Evolutionary conservation across 306 rosid genomes (phyloP).

Genomic region (Citrullus colocynthis): DNA sequence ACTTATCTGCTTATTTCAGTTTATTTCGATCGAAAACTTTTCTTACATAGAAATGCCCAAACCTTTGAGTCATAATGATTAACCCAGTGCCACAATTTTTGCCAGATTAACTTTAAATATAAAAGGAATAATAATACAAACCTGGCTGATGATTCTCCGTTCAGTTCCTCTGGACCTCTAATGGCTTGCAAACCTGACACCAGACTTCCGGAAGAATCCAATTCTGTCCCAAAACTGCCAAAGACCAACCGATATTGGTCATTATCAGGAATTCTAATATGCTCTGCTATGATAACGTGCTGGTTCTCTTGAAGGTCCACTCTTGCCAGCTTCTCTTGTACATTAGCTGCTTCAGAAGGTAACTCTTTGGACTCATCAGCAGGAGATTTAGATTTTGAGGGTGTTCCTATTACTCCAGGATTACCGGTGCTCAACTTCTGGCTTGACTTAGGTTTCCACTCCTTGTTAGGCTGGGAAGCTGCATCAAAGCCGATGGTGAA

Average conservation of each 20-base stretch:
- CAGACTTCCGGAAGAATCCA: slow-evolving; percentile 36
- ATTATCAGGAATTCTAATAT: slow-evolving; percentile 73
- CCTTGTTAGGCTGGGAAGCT: slow-evolving; percentile 79
- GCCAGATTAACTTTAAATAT: neutral
- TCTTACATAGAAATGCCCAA: neutral
- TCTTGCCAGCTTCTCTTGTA: slow-evolving; percentile 49
- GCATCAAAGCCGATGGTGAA: slow-evolving; percentile 27
- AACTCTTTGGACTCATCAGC: slow-evolving; percentile 34
- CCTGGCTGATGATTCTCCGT: slow-evolving; percentile 49
- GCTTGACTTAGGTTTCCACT: slow-evolving; percentile 95
- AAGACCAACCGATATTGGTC: slow-evolving; percentile 75
- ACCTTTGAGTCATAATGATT: neutral
- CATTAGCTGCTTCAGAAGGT: slow-evolving; percentile 38
- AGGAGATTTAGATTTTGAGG: slow-evolving; percentile 45
- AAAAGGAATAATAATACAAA: slow-evolving; percentile 16
- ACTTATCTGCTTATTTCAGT: neutral
- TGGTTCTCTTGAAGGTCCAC: slow-evolving; percentile 44
- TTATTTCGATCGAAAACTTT: neutral
- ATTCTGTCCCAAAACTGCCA: slow-evolving; percentile 74
- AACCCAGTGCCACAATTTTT: neutral
- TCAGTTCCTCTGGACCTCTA: slow-evolving; percentile 38
- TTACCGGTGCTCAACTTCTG: slow-evolving; percentile 41
- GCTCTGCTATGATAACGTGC: slow-evolving; percentile 84
- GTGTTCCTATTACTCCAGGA: slow-evolving; percentile 85
- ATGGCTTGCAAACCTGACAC: slow-evolving; percentile 26